Conservation (phyloP, 352 stramenopile genomes). For the Phytophthora meadii region DNA sequence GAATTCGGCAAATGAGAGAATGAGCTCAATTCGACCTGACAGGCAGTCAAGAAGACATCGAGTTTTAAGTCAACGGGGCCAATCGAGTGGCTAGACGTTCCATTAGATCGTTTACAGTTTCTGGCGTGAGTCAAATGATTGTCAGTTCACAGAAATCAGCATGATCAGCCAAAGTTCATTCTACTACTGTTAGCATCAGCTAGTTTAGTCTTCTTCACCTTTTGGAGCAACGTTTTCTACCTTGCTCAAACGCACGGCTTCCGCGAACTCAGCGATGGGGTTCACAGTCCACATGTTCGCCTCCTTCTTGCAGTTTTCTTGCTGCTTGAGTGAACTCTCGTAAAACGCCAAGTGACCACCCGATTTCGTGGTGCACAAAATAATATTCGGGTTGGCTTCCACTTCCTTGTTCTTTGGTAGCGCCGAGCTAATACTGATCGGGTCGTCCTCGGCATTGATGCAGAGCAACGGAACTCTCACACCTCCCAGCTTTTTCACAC, state of each 20-base stretch:
- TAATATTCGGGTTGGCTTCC: slow-evolving; percentile 59
- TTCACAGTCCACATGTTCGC: slow-evolving; percentile 56
- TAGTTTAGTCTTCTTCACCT: too few relatives aligned
- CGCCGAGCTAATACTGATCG: slow-evolving; percentile 53
- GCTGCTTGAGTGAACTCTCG: slow-evolving; percentile 39
- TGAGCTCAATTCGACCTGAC: slow-evolving; percentile 7
- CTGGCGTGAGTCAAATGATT: slow-evolving; percentile 9
- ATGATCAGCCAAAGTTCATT: neutral
- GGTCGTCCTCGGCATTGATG: slow-evolving; percentile 68
- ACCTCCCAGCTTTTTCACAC: slow-evolving; percentile 34
- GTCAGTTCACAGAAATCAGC: slow-evolving; percentile 17
- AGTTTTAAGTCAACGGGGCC: slow-evolving; percentile 18
- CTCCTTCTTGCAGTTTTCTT: slow-evolving; percentile 10
- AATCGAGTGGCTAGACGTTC: slow-evolving; percentile 14
- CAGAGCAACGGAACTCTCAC: slow-evolving; percentile 69
- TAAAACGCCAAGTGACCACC: slow-evolving; percentile 82
- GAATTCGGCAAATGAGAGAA: slow-evolving; percentile 4
- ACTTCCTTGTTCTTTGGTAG: slow-evolving; percentile 44
- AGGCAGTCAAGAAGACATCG: slow-evolving; percentile 9
- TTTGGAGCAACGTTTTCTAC: slow-evolving; percentile 3
- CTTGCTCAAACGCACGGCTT: slow-evolving; percentile 48
- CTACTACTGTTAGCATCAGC: too few relatives aligned
- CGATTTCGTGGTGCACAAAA: slow-evolving; percentile 68
- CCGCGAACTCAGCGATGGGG: slow-evolving; percentile 60
- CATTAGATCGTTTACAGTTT: slow-evolving; percentile 22